Evolutionary conservation across 2,329 filamentous ascomycete genomes (phyloP), one percentile per base, ranked within the genome.

Genomic region (Fusarium abutilonis): DNA sequence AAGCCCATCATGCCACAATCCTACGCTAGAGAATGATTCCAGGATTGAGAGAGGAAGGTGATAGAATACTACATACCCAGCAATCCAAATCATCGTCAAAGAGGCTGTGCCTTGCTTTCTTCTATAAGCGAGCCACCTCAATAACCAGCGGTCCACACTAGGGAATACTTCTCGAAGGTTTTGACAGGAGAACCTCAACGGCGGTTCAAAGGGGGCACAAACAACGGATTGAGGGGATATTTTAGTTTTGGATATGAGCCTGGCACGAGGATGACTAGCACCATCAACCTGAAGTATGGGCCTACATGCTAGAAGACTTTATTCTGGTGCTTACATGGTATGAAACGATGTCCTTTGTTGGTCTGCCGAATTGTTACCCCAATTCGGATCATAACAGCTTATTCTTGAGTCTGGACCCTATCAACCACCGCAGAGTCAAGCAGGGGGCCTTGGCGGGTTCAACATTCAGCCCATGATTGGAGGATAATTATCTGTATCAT

Each of bases 401-500:
- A 47, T 19, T 19, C 19, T 19, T 3, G 19, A 51, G 17, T 31
- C 39, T 35, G 21, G 38, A 60, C 35, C 15, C 40, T 57, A 66
- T 64, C 43, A 31, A 48, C 23, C 36, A 40, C 43, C 39, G 38
- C 32, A 49, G 61, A 47, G 46, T 48, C 40, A 17, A n/a, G 17
- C 64, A 60, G 54, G 64, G 44, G 44, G 41, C 34, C n/a, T 43
- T 39, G 23, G 40, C 29, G 31, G 21, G 19, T 32, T 32, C 32
- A 26, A 8, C 6, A 8, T 26, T 26, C 23, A 26, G 8, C 6
- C 8, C 23, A 26, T 68, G 66, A 70, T 70, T 70, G 68, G 67
- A 70, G 68, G 68, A 49, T 62, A 64, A 70, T 70, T 42, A 59
- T 14, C 44, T 35, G 32, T 38, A 31, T 21, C 48, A 56, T 39